Conservation (phyloP, 768 basidiomycete species). For the Botryobasidium botryosum region DNA sequence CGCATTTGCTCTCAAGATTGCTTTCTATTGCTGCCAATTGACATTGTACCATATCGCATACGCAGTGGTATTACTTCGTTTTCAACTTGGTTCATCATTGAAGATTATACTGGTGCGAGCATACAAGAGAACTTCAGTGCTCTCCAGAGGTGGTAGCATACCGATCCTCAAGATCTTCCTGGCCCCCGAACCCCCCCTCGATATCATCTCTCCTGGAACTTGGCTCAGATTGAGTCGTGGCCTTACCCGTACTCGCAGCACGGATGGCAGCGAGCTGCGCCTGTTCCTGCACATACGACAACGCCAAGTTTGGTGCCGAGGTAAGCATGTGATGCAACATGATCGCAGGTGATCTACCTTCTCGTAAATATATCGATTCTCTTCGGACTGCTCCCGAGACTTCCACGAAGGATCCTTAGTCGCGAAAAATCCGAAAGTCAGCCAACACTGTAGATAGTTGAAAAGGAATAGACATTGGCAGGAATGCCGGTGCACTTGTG, state of each 20-base stretch:
- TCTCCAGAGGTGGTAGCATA: constrained; percentile 11
- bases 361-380: constrained; percentile 7
- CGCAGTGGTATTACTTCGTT: too few species aligned
- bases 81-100: too few species aligned
- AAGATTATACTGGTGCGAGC: too few species aligned
- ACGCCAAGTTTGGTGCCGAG: too few species aligned
- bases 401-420: constrained; percentile 6
- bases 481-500: too few species aligned
- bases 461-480: too few species aligned
- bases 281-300: constrained; percentile 1
- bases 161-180: constrained; percentile 11
- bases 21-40: too few species aligned
- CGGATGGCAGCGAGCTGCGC: constrained; percentile 7
- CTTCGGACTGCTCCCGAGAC: constrained; percentile 5
- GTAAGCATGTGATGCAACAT: constrained; percentile 1
- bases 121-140: too few species aligned
- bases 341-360: neutral
- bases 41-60: too few species aligned
- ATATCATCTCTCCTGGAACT: constrained; percentile 2
- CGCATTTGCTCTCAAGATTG: too few species aligned
- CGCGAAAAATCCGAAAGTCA: too few species aligned
- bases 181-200: constrained; percentile 9
- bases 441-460: too few species aligned
- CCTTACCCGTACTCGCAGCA: neutral
- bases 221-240: neutral